A percentile compares a stretch with the other conserved stretches of the same genome.
These are phyloP conservation scores for Neurospora sp. DNA, from an alignment of 495 filamentous ascomycete species.

Conservation along the genomic window DNA sequence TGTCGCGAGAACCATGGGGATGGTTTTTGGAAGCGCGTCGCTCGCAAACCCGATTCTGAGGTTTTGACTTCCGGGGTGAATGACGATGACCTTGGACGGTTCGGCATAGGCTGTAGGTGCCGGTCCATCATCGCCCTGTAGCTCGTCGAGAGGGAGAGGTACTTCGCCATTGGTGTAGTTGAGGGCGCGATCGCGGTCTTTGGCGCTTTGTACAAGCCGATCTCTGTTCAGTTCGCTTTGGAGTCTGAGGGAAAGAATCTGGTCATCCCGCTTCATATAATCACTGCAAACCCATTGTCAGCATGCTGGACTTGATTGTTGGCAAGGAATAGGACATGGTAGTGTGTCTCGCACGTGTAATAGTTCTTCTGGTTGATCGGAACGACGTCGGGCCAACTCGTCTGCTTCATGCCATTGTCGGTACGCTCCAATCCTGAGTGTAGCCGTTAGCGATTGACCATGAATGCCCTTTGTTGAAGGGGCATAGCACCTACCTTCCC, in stretches of 20 bases:
- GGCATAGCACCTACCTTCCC: constrained; percentile 31
- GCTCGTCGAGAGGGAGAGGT: constrained; percentile 45
- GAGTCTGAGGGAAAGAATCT: constrained; percentile 77
- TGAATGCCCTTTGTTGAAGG: neutral
- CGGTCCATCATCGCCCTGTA: constrained; percentile 47
- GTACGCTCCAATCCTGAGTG: constrained; percentile 79
- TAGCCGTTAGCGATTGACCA: constrained; percentile 4
- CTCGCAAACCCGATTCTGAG: constrained; percentile 84
- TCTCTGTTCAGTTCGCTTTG: constrained; percentile 76
- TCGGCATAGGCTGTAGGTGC: constrained; percentile 44
- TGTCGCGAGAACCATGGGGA: constrained; percentile 86
- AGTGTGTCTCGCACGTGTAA: constrained; percentile 68
- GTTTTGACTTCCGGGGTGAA: constrained; percentile 98
- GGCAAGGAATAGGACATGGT: neutral
- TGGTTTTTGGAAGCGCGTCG: constrained; percentile 85
- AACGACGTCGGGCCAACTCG: constrained; percentile 81
- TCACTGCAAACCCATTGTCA: constrained; percentile 48
- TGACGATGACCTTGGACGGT: constrained; percentile 81
- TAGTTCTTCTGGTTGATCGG: constrained; percentile 99
- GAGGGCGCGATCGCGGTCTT: constrained; percentile 76
- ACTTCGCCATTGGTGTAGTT: constrained; percentile 61
- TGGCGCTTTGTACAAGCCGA: constrained; percentile 68
- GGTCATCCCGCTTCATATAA: constrained; percentile 96
- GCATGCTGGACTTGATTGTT: neutral
- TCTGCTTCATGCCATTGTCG: constrained; percentile 93